phyloP scores from a whole-genome alignment of 495 filamentous ascomycete genomes.

The Penicillium cataractarum region DNA sequence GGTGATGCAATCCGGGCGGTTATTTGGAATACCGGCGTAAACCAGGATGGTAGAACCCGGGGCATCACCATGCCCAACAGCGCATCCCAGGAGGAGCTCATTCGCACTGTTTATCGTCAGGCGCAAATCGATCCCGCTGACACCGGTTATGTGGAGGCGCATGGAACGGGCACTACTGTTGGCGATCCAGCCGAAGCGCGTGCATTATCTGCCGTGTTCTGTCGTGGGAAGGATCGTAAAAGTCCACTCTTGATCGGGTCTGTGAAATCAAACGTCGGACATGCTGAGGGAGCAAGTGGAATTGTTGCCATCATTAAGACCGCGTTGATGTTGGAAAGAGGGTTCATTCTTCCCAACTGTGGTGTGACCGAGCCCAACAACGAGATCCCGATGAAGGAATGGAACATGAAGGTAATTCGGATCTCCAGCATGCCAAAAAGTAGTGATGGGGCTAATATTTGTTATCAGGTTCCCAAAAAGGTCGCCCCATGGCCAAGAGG shows the following conservation, averaged over 20 bases:
- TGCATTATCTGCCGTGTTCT: constrained; percentile 50
- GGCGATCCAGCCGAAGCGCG: constrained; percentile 49
- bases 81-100: constrained; percentile 41
- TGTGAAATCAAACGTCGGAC: constrained; percentile 57
- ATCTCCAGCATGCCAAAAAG: neutral
- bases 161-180: constrained; percentile 36
- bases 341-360: constrained; percentile 55
- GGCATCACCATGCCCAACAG: constrained; percentile 45
- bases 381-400: constrained; percentile 18
- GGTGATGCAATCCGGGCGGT: constrained; percentile 48
- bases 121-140: constrained; percentile 32
- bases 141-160: constrained; percentile 35
- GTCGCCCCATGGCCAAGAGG: constrained; percentile 29
- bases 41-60: constrained; percentile 57
- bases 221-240: constrained; percentile 11
- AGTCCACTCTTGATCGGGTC: constrained; percentile 30
- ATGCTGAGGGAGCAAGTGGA: constrained; percentile 56
- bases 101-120: constrained; percentile 38
- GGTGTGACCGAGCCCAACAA: constrained; percentile 30
- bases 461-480: constrained; percentile 27
- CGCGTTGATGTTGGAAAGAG: constrained; percentile 54
- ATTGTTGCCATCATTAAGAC: constrained; percentile 62
- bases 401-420: neutral
- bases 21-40: constrained; percentile 50
- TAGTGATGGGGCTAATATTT: neutral